Conservation (phyloP, 2,329 filamentous ascomycete genomes). For the Trichoderma sp. region DNA sequence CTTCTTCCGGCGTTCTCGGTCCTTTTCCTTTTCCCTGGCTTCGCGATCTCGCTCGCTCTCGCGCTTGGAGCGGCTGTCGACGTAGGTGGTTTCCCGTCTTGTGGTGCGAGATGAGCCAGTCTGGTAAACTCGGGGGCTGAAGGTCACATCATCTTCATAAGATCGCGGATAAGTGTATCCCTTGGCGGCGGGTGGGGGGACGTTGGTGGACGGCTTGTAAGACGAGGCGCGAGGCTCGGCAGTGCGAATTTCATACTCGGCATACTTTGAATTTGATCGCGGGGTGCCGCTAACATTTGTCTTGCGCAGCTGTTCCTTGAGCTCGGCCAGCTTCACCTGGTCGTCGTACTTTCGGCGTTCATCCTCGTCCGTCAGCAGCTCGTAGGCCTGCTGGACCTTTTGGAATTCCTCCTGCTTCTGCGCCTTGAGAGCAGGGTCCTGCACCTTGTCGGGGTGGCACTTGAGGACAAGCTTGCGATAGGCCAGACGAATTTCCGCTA, state of each 20-base stretch:
- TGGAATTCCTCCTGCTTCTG: conserved; percentile 86
- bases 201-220: conserved; percentile 38
- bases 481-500: conserved; percentile 70
- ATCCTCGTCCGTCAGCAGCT: conserved; percentile 76
- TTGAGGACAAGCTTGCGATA: conserved; percentile 85
- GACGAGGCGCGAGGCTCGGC: conserved; percentile 48
- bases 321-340: conserved; percentile 63
- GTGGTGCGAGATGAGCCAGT: conserved; percentile 33
- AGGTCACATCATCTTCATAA: conserved; percentile 48
- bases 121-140: conserved; percentile 43
- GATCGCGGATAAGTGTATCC: conserved; percentile 40
- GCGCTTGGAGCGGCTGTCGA: conserved; percentile 45
- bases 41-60: conserved; percentile 39
- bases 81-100: conserved; percentile 49
- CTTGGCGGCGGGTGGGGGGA: conserved; percentile 32
- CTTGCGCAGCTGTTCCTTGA: conserved; percentile 55
- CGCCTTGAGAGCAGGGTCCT: conserved; percentile 71
- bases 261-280: conserved; percentile 38
- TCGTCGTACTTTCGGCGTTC: conserved; percentile 77
- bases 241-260: conserved; percentile 49
- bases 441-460: conserved; percentile 89
- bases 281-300: conserved; percentile 39
- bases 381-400: conserved; percentile 88
- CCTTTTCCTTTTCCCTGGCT: conserved; percentile 35
- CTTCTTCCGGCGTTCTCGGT: conserved; percentile 27